Evolutionary conservation across 495 filamentous ascomycete species (phyloP).

Genomic region (Aspergillus avenaceus): DNA sequence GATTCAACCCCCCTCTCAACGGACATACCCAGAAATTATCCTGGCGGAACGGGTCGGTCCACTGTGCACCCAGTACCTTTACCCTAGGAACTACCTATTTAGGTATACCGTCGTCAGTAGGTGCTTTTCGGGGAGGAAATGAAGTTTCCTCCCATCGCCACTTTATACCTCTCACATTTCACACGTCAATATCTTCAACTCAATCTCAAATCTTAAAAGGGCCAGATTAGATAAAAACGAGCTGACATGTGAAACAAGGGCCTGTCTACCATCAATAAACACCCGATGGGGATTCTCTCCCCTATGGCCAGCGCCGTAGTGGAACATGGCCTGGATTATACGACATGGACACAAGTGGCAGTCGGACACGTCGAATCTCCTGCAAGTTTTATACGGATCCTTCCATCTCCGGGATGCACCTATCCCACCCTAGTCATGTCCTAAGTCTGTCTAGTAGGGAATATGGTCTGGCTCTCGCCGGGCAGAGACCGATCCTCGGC

Average conservation of each 20-base stretch:
- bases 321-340: conserved; percentile 1
- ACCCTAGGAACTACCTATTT: not conserved
- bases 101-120: too few relatives aligned
- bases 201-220: not conserved
- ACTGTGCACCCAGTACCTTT: too few relatives aligned
- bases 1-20: too few relatives aligned
- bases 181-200: not conserved
- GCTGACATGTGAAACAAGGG: not conserved
- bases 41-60: too few relatives aligned
- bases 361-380: conserved; percentile 6
- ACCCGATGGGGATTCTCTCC: too few relatives aligned
- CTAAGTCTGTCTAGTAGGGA: not conserved
- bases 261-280: not conserved
- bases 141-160: not conserved
- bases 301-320: not conserved
- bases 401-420: not conserved
- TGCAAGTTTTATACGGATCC: not conserved
- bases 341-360: conserved; percentile 2
- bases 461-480: not conserved
- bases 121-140: too few relatives aligned
- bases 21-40: too few relatives aligned
- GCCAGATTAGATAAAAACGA: not conserved
- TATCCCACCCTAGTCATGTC: not conserved
- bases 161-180: conserved; percentile 2
- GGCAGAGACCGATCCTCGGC: not conserved